Base-by-base conservation (phyloP, 2,329 filamentous ascomycete species). In the Alternaria gansuensis region DNA sequence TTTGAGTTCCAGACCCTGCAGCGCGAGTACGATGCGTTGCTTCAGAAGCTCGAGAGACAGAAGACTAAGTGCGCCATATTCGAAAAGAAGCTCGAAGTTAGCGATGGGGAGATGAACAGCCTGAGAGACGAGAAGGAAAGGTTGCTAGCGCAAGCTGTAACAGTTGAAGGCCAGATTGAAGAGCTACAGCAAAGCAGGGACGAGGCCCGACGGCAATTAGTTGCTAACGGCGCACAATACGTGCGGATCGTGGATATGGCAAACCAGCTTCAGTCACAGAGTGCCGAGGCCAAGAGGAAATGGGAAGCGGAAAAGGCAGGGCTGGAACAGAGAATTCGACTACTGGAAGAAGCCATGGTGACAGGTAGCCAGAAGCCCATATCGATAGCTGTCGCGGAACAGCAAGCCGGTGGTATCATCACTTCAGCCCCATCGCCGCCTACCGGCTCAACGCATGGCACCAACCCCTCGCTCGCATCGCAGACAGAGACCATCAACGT, bases 1-100 rank as follows among this genome's bases (percentile, higher is more conserved):
- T 74, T 85, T 17, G 80, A 81, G 11, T 77, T 84, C 23, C 81
- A 83, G 59, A 84, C 82, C 1, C 74, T 86, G 6, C 83, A 85
- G 65, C 77, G 78, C n/a, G 84, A 86, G 69, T 83, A 86, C 65
- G 79, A 84, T 52, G 79, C 78, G 44, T 75, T 86, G 4, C 77
- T 85, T 3, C 78, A 83, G 21, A 84, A 82, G 26, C 80, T 83
- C 23, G 81, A 83, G 31, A 77, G 81, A 5, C 82, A 83, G 59
- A 80, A 82, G 45, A 79, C 78, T 13, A 82, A 82, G 63, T 82
- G 78, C 41, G 79, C 79, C 40, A 79, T 83, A 2, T 76, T 85
- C 2, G 83, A 84, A 57, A 81, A 79, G 54, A 77, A 78, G 52
- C 73, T 75, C 44, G 71, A 75, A 59, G 72, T 76, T 43, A 74